A percentile compares a stretch with the other conserved stretches of the same genome.
Conservation (phyloP, 2,329 filamentous ascomycete species). For the Zymoseptoria ardabiliae region DNA sequence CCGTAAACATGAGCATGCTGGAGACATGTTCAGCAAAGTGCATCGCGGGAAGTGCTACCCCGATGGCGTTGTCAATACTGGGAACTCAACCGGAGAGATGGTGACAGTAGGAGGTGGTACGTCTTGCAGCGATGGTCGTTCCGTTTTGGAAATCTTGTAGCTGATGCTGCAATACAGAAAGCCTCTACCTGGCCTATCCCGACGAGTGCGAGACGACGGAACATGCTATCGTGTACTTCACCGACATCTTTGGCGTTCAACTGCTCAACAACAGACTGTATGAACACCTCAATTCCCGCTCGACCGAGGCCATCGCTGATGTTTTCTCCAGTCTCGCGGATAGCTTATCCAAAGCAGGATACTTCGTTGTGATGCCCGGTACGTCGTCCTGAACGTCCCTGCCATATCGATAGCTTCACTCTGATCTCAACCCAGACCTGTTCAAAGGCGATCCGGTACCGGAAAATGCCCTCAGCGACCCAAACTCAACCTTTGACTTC, state of each 20-base stretch:
- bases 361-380: constrained; percentile 25
- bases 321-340: constrained; percentile 26
- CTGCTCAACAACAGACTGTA: constrained; percentile 29
- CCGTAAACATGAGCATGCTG: constrained; percentile 16
- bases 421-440: constrained; percentile 20
- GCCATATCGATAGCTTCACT: not conserved
- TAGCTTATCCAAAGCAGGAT: constrained; percentile 26
- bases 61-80: constrained; percentile 13
- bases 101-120: constrained; percentile 11
- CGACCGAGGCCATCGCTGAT: not conserved
- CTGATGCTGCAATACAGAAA: constrained; percentile 8
- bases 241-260: constrained; percentile 30
- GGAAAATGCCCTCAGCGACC: constrained; percentile 17
- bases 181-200: constrained; percentile 17
- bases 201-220: constrained; percentile 6
- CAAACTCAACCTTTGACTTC: constrained; percentile 34
- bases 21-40: constrained; percentile 12
- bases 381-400: not conserved
- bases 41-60: constrained; percentile 4
- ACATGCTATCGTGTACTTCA: constrained; percentile 27
- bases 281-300: not conserved
- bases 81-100: constrained; percentile 13
- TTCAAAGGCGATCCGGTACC: constrained; percentile 30
- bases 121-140: not conserved
- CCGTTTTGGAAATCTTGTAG: not conserved